A percentile compares a stretch with the other conserved stretches of the same genome.
phyloP scores from a whole-genome alignment of 768 basidiomycete genomes.

The Boletales sp. region DNA sequence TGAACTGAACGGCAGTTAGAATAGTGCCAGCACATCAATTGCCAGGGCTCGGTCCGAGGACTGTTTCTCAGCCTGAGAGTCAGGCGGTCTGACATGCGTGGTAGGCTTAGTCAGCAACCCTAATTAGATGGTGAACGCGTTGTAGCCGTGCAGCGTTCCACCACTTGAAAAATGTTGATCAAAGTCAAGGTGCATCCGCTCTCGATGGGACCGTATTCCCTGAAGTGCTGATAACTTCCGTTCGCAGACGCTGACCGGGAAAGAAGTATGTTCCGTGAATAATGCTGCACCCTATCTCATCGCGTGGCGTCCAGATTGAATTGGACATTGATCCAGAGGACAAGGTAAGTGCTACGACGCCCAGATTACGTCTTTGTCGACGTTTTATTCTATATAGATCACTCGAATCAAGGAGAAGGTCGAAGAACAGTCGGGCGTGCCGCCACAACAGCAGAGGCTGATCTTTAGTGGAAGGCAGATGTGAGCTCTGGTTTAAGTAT shows the following conservation, averaged over 20 bases:
- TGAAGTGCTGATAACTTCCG: background rate
- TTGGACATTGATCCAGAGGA: constrained; percentile 91
- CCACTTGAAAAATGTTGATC: constrained; percentile 20
- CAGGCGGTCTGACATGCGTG: background rate
- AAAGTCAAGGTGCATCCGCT: constrained; percentile 21
- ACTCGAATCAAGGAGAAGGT: constrained; percentile 95
- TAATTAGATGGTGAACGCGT: background rate
- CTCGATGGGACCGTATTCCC: background rate
- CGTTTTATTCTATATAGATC: constrained; percentile 50
- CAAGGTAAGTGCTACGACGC: constrained; percentile 48
- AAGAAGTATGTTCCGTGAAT: constrained; percentile 62
- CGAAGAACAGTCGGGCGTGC: constrained; percentile 97
- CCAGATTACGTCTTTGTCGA: background rate
- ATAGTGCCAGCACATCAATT: no score
- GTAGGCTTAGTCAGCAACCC: constrained; percentile 1
- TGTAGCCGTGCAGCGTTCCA: background rate
- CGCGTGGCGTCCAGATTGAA: constrained; percentile 62
- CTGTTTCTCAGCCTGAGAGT: no score
- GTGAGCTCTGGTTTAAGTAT: constrained; percentile 43
- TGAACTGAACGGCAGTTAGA: no score
- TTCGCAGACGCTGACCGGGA: constrained; percentile 87
- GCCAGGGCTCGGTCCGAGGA: no score
- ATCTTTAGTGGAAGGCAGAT: constrained; percentile 93
- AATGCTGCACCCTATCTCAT: constrained; percentile 3
- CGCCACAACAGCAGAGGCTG: constrained; percentile 91